Percentiles rank a stretch among this genome's conserved stretches.
phyloP scores from a whole-genome alignment of 495 filamentous ascomycete genomes.

The Cladorrhinum samala region DNA sequence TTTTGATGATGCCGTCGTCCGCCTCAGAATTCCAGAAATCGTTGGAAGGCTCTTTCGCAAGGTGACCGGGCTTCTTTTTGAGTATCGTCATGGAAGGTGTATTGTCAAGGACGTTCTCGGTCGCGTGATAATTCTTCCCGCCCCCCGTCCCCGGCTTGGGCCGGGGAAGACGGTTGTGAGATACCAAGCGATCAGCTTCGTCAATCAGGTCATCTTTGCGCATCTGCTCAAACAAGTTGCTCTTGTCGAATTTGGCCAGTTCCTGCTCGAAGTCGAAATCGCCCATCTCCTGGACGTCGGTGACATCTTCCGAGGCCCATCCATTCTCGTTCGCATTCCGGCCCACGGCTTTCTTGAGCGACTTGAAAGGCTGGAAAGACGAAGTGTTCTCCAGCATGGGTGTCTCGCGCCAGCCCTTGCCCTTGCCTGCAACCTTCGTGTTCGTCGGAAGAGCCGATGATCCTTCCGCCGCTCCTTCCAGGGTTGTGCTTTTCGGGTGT shows the following conservation, averaged over 20 bases:
- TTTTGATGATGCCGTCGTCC: conserved; percentile 49
- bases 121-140: conserved; percentile 85
- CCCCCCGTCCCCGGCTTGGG: conserved; percentile 71
- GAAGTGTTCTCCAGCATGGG: conserved; percentile 62
- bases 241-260: conserved; percentile 90
- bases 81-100: conserved; percentile 32
- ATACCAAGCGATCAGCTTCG: conserved; percentile 81
- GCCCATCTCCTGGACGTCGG: conserved; percentile 89
- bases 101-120: conserved; percentile 81
- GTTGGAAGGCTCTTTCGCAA: conserved; percentile 33
- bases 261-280: conserved; percentile 91
- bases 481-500: conserved; percentile 6
- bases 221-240: conserved; percentile 79
- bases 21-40: conserved; percentile 65
- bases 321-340: conserved; percentile 64
- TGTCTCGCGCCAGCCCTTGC: conserved; percentile 77
- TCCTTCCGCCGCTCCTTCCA: conserved; percentile 17
- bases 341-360: conserved; percentile 49
- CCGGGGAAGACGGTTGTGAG: conserved; percentile 69
- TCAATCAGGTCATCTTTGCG: conserved; percentile 79
- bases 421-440: conserved; percentile 32
- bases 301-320: conserved; percentile 95
- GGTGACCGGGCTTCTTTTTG: conserved; percentile 40
- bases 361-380: conserved; percentile 50
- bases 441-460: conserved; percentile 8